Evolutionary conservation across 2,329 filamentous ascomycete species (phyloP), one percentile per base, ranked within the genome.

Genomic region (Xylaria hypoxylon): DNA sequence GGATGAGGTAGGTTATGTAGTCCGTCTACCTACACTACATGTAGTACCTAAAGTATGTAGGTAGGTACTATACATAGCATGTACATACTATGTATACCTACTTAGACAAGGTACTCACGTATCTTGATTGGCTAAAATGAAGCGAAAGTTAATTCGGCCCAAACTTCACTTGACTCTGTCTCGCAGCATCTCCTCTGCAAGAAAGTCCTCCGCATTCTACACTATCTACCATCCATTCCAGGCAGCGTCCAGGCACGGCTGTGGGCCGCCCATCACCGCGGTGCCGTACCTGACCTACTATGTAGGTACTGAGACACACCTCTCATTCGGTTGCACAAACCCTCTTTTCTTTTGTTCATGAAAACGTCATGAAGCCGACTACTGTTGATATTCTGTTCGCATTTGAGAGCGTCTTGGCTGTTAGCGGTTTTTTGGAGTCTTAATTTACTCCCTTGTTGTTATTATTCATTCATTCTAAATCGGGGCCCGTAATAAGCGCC

Each of bases 401-500:
- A 62, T 61, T 50, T 58, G 65, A 64, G 57, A 42, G 47, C 53
- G 38, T 66, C 61, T 55, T 26, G 53, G 48, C 38, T 56, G 35
- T 58, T 62, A 59, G 33, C 52, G 7, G 58, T 56, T 59, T 62
- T n/a, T 62, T 65, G 59, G 56, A 63, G 42, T 8, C 40, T 33
- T 51, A n/a, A 40, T 58, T 57, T 38, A 13, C 48, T 47, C 45
- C 53, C 55, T 56, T 52, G 60, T 59, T 63, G 62, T 59, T 63
- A 58, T 44, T 24, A 6, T 63, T 28, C 44, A 61, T 62, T 60
- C 62, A 61, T 69, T 68, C 71, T 72, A 40, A 68, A 74, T 73
- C 59, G 69, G 74, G 71, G 67, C 62, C 38, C 52, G 66, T 57
- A 57, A 65, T 68, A 72, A 72, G 74, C 72, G 74, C 68, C 72